A percentile compares a stretch with the other conserved stretches of the same genome.
These are phyloP conservation scores for Cubamyces sp. DNA, from an alignment of 768 basidiomycete species.

Conservation along the genomic window DNA sequence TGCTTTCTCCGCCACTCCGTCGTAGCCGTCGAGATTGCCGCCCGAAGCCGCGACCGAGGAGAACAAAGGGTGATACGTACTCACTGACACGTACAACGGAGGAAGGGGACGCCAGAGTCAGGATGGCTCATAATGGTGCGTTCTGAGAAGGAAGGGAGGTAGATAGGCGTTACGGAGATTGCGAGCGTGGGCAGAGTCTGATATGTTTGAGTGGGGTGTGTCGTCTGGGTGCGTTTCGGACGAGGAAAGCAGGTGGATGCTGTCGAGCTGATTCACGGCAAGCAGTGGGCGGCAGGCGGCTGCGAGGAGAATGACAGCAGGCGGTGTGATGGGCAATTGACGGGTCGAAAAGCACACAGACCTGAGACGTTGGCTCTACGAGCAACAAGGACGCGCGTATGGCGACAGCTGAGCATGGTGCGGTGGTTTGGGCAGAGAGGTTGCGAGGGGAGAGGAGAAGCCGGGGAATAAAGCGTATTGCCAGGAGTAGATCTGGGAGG, in stretches of 20 bases:
- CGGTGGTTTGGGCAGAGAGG: neutral
- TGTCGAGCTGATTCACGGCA: neutral
- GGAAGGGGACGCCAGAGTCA: too few relatives aligned
- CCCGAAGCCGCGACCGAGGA: neutral
- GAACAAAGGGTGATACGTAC: neutral
- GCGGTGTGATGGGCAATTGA: neutral
- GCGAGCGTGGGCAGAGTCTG: too few relatives aligned
- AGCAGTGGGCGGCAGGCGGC: neutral
- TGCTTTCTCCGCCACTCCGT: slow-evolving; percentile 1
- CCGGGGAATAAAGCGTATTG: slow-evolving; percentile 16
- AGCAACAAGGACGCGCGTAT: neutral
- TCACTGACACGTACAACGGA: neutral
- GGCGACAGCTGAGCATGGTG: neutral
- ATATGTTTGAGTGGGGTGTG: too few relatives aligned
- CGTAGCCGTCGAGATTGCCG: neutral
- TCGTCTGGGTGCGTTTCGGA: neutral
- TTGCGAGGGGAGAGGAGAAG: neutral
- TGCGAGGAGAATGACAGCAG: neutral
- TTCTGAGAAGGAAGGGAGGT: neutral
- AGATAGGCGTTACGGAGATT: too few relatives aligned
- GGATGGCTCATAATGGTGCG: neutral
- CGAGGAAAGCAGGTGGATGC: neutral
- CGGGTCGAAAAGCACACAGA: neutral
- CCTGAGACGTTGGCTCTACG: neutral
- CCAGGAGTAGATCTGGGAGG: neutral